Conservation (phyloP, 2,329 filamentous ascomycete genomes). For the Sporothrix protearum region DNA sequence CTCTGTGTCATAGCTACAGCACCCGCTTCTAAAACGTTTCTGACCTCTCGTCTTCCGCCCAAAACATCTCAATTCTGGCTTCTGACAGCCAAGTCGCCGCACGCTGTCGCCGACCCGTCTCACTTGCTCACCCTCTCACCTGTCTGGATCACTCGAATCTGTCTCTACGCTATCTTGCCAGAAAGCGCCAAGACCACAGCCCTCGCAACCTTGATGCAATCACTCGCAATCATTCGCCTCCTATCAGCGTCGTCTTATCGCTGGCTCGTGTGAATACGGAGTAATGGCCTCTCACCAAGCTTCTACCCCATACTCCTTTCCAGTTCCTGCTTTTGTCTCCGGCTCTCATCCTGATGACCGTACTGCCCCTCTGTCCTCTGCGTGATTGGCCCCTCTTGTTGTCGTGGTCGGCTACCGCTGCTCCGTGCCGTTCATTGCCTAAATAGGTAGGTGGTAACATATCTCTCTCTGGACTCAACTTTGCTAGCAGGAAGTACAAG, state of each 20-base stretch:
- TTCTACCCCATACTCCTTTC: slow-evolving; percentile 4
- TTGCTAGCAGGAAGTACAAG: no score
- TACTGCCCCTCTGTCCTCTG: background rate
- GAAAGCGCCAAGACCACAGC: background rate
- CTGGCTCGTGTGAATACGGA: no score
- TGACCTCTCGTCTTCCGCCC: background rate
- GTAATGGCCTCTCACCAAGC: background rate
- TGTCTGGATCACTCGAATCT: background rate
- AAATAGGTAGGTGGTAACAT: slow-evolving; percentile 25
- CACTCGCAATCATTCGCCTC: background rate
- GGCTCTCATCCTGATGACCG: background rate
- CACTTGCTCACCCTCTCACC: background rate
- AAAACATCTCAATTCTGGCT: background rate
- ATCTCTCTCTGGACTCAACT: slow-evolving; percentile 16
- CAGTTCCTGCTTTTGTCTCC: background rate
- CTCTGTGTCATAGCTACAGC: background rate
- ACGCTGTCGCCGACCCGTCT: background rate
- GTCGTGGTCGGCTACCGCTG: background rate
- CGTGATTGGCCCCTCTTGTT: background rate
- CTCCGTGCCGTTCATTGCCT: slow-evolving; percentile 18
- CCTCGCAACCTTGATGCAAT: background rate
- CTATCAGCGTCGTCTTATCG: background rate
- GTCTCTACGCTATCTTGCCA: background rate
- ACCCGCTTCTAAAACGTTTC: slow-evolving; percentile 4
- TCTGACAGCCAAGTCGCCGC: background rate